Base-by-base conservation (phyloP, 169 alveolate genomes). In the Hammondia hammondi region DNA sequence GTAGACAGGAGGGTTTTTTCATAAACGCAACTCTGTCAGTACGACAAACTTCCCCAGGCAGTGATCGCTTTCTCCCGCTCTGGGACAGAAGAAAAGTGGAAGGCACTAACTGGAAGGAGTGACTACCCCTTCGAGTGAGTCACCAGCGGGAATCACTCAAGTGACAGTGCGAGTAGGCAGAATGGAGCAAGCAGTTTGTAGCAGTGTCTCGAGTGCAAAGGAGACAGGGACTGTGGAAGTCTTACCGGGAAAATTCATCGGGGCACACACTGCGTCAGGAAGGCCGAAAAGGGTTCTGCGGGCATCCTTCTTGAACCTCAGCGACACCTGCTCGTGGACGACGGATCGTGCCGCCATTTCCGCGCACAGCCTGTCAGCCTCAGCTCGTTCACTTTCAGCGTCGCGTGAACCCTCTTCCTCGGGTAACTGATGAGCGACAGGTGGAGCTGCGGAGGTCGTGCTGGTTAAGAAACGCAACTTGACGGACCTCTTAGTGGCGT, bases 251-350 rank as follows among this genome's bases (percentile, higher is more conserved):
- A 46, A 39, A 17, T 77, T 39, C 27, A 77, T 37, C 4, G 87
- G 87, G 32, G 87, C 87, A 4, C 87, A 77, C 45, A 77, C 87
- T 12, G 43, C 5, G 39, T 32, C 87, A 77, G 87, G 87, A 24
- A 77, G 19, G 48, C 87, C 87, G 87, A 77, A 77, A 10, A 77
- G 27, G 21, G 21, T 32, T 77, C 32, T 77, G 56, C 87, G 87
- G 21, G 12, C 87, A 9, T 21, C 24, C 14, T 3, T 17, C 46
- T 32, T 77, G 87, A 77, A 24, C 7, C 32, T 24, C 29, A 9
- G 5, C 46, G 48, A 7, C 46, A 1, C 46, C 87, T 77, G 87
- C 48, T 37, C 48, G 87, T 10, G 24, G 19, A 77, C 48, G 29
- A 77, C 5, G 43, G 24, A 17, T 19, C 56, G 56, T 10, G 87